Conservation (phyloP, 1,139 yeast genomes). For the Kurtzmaniella natalensis region DNA sequence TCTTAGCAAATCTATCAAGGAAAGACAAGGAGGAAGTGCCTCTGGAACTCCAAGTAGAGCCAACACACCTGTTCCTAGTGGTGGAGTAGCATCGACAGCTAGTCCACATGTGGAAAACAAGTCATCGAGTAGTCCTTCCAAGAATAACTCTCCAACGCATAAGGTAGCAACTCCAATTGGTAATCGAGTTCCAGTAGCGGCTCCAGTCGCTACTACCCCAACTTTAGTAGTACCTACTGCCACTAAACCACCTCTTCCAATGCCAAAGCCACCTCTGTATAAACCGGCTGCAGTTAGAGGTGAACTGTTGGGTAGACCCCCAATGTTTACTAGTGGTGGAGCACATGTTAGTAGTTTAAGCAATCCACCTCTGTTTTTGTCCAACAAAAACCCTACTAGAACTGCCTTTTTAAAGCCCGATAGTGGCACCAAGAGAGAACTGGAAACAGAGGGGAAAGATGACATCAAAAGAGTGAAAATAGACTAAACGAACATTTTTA, state of each 20-base stretch:
- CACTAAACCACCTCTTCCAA: not conserved
- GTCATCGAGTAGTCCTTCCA: not conserved
- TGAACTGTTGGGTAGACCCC: slow-evolving; percentile 17
- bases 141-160: not conserved
- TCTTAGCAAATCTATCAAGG: slow-evolving; percentile 71
- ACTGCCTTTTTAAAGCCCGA: slow-evolving; percentile 8
- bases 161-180: not conserved
- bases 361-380: slow-evolving; percentile 31
- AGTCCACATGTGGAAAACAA: not conserved
- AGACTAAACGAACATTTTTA: too few species aligned
- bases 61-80: slow-evolving; percentile 24
- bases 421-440: slow-evolving; percentile 12
- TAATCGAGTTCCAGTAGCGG: not conserved
- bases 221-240: not conserved
- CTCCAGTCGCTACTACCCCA: slow-evolving; percentile 1
- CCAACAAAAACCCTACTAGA: slow-evolving; percentile 22
- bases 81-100: not conserved
- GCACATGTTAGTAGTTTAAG: slow-evolving; percentile 11
- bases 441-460: slow-evolving; percentile 9
- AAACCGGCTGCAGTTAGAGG: slow-evolving; percentile 11
- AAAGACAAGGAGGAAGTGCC: slow-evolving; percentile 32
- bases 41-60: slow-evolving; percentile 23
- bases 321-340: slow-evolving; percentile 14
- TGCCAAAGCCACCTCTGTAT: slow-evolving; percentile 15
- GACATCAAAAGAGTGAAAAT: slow-evolving; percentile 8